Conservation (phyloP, 2,329 filamentous ascomycete species). For the Dactylonectria macrodidyma region DNA sequence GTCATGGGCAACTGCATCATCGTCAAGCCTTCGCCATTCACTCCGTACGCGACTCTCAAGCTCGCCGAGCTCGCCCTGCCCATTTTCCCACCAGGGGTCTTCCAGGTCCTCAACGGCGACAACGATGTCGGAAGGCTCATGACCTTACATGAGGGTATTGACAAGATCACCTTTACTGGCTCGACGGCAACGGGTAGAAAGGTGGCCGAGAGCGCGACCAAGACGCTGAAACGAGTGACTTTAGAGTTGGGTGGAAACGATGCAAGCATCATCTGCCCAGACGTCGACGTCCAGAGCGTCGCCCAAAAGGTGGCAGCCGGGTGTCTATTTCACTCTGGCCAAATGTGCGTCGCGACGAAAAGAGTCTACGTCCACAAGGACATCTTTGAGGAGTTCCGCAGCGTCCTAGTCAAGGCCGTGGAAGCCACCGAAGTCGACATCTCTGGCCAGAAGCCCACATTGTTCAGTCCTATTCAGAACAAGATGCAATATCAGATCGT, state of each 20-base stretch:
- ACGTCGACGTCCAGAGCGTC: constrained; percentile 64
- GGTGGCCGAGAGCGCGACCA: constrained; percentile 67
- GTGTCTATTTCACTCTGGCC: constrained; percentile 70
- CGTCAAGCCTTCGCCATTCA: constrained; percentile 70
- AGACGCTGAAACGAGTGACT: constrained; percentile 72
- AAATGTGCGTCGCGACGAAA: constrained; percentile 55
- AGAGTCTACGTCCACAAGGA: constrained; percentile 72
- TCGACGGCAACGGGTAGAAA: constrained; percentile 74
- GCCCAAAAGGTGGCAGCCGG: constrained; percentile 55
- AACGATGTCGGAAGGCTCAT: constrained; percentile 72
- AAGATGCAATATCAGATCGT: constrained; percentile 72
- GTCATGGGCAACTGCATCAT: constrained; percentile 70
- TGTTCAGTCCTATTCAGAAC: constrained; percentile 71
- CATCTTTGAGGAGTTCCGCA: constrained; percentile 69
- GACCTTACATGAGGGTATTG: constrained; percentile 69
- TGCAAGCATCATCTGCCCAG: constrained; percentile 68
- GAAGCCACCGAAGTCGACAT: constrained; percentile 50
- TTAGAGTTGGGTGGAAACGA: constrained; percentile 74
- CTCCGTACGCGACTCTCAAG: constrained; percentile 71
- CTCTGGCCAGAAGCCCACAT: constrained; percentile 18
- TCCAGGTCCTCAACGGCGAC: constrained; percentile 72
- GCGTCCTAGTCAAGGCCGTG: constrained; percentile 47
- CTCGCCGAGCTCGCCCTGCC: constrained; percentile 68
- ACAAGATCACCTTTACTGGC: constrained; percentile 76
- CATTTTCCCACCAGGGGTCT: constrained; percentile 72